A percentile compares a stretch with the other conserved stretches of the same genome.
Evolutionary conservation across 1,284 basidiomycete genomes (phyloP).

Genomic region (Sphaerobolus stellatus): DNA sequence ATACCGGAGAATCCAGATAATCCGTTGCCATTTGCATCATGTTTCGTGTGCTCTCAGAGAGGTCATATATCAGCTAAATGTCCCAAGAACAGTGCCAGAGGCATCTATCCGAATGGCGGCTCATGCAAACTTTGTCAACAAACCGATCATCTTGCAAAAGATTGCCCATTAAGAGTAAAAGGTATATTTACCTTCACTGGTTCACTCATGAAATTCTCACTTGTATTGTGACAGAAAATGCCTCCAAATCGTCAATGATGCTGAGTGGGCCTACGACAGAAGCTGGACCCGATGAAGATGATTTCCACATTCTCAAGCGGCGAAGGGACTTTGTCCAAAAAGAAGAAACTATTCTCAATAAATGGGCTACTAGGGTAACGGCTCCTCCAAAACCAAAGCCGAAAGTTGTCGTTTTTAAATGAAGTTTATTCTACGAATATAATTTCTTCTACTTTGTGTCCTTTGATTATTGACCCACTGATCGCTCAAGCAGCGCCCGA

Average conservation of each 20-base stretch:
- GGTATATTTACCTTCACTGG: slow-evolving; percentile 37
- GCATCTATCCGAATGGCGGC: slow-evolving; percentile 91
- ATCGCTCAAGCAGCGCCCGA: background rate
- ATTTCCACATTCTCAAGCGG: slow-evolving; percentile 81
- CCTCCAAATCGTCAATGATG: slow-evolving; percentile 34
- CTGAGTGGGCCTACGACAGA: slow-evolving; percentile 49
- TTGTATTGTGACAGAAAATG: slow-evolving; percentile 13
- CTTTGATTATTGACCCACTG: background rate
- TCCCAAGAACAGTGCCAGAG: slow-evolving; percentile 75
- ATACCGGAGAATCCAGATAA: slow-evolving; percentile 61
- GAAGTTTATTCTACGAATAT: no score
- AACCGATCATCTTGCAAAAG: slow-evolving; percentile 82
- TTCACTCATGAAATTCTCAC: background rate
- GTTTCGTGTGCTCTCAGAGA: slow-evolving; percentile 82
- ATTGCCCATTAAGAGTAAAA: slow-evolving; percentile 69
- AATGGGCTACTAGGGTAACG: background rate
- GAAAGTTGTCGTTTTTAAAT: slow-evolving; percentile 10
- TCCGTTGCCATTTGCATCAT: slow-evolving; percentile 85
- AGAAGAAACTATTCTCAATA: slow-evolving; percentile 38
- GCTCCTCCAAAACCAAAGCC: background rate
- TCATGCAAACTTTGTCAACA: slow-evolving; percentile 86
- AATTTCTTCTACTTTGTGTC: background rate
- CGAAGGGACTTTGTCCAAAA: slow-evolving; percentile 58
- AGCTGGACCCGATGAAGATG: slow-evolving; percentile 88
- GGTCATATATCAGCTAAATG: slow-evolving; percentile 85